phyloP scores from a whole-genome alignment of 352 stramenopile genomes.

The Pilasporangium apinafurcum region DNA sequence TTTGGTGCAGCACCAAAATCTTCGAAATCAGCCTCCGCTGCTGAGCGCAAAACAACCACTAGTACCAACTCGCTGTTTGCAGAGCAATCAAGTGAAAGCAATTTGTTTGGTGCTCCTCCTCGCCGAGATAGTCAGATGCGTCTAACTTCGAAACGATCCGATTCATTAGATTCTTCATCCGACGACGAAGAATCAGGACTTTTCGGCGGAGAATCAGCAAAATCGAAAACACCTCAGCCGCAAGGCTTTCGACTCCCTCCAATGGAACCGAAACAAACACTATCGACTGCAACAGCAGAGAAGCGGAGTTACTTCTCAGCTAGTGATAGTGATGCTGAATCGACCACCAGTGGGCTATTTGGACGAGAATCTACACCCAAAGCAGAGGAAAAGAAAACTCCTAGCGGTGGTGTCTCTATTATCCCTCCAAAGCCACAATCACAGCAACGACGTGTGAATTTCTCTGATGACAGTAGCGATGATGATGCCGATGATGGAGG shows the following conservation, averaged over 20 bases:
- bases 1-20: slow-evolving; percentile 32
- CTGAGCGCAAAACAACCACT: slow-evolving; percentile 15
- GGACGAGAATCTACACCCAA: slow-evolving; percentile 11
- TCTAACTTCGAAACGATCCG: slow-evolving; percentile 1
- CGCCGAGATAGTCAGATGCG: background rate
- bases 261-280: background rate
- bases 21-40: slow-evolving; percentile 9
- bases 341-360: slow-evolving; percentile 37
- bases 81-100: slow-evolving; percentile 23
- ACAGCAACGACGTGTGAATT: slow-evolving; percentile 28
- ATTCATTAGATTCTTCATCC: slow-evolving; percentile 20
- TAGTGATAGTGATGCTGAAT: slow-evolving; percentile 50
- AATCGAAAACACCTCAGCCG: slow-evolving; percentile 10
- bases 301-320: slow-evolving; percentile 19
- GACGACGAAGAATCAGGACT: slow-evolving; percentile 11
- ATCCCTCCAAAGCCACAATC: slow-evolving; percentile 1
- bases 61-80: slow-evolving; percentile 20
- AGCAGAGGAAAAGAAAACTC: background rate
- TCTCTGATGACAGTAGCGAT: slow-evolving; percentile 34
- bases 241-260: slow-evolving; percentile 24
- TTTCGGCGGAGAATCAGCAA: slow-evolving; percentile 9
- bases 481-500: slow-evolving; percentile 28
- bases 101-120: slow-evolving; percentile 20
- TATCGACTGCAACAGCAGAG: background rate
- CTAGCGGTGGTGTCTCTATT: background rate